phyloP scores from a whole-genome alignment of 768 basidiomycete genomes.

The Polyporus arcularius region DNA sequence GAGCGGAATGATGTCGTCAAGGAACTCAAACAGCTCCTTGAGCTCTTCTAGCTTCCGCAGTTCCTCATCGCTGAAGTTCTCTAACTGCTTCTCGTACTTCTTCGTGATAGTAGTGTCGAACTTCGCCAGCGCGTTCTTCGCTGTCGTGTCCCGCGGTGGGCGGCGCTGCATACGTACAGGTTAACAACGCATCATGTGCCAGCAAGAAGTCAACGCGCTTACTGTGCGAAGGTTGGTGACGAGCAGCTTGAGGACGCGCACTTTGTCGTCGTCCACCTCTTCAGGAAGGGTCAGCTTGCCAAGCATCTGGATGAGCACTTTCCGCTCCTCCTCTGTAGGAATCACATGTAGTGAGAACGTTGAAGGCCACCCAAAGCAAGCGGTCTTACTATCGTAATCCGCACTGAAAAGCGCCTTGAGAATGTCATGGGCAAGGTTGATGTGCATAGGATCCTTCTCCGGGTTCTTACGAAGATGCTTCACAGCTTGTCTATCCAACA shows the following conservation, averaged over 20 bases:
- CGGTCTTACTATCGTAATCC: slow-evolving; percentile 50
- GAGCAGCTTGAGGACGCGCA: slow-evolving; percentile 62
- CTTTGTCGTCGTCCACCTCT: slow-evolving; percentile 65
- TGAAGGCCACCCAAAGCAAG: background rate
- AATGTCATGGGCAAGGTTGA: slow-evolving; percentile 58
- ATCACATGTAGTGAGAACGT: background rate
- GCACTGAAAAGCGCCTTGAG: slow-evolving; percentile 49
- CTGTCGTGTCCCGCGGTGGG: slow-evolving; percentile 55
- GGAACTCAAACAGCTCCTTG: slow-evolving; percentile 63
- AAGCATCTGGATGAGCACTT: slow-evolving; percentile 48
- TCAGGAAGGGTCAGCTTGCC: slow-evolving; percentile 66
- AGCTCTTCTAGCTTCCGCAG: slow-evolving; percentile 64
- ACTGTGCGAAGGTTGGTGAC: slow-evolving; percentile 62
- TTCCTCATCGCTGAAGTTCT: slow-evolving; percentile 72
- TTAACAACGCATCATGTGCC: background rate
- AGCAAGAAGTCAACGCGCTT: slow-evolving; percentile 21
- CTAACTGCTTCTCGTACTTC: slow-evolving; percentile 70
- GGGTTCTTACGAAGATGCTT: slow-evolving; percentile 45
- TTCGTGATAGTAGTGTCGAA: slow-evolving; percentile 70
- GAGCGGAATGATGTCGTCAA: slow-evolving; percentile 70
- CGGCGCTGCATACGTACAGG: slow-evolving; percentile 45
- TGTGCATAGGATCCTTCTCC: slow-evolving; percentile 46
- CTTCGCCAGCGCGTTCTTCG: slow-evolving; percentile 69
- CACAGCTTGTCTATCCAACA: background rate
- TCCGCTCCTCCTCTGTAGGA: slow-evolving; percentile 46